These are phyloP conservation scores for Hemileccinum impolitum DNA, from an alignment of 768 basidiomycete genomes.

Conservation along the genomic window DNA sequence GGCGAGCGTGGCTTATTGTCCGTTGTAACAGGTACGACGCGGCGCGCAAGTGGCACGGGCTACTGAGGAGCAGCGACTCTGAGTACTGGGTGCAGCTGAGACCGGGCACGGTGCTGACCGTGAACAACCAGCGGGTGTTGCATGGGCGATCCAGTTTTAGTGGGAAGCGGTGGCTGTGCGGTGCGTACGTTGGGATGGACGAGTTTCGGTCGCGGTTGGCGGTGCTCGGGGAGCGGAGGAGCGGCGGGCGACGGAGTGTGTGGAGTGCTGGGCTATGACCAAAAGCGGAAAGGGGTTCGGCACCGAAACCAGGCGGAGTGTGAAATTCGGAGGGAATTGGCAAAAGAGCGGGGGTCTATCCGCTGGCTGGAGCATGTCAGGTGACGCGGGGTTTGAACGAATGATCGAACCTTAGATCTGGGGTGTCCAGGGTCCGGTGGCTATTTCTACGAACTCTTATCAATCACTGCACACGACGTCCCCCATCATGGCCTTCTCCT, in stretches of 20 bases:
- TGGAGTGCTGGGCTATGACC: constrained; percentile 56
- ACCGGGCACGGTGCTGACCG: constrained; percentile 86
- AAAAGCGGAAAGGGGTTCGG: constrained; percentile 11
- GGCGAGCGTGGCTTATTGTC: neutral
- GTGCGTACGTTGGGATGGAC: constrained; percentile 90
- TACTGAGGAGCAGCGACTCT: constrained; percentile 74
- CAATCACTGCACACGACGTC: neutral
- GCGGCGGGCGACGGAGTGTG: constrained; percentile 43
- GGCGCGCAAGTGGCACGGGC: constrained; percentile 70
- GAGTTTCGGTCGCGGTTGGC: constrained; percentile 82
- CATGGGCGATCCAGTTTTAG: constrained; percentile 92
- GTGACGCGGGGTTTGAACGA: constrained; percentile 16
- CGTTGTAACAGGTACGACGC: constrained; percentile 64
- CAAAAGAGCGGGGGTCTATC: constrained; percentile 17
- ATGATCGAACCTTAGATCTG: constrained; percentile 19
- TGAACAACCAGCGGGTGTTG: constrained; percentile 91
- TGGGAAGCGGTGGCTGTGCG: constrained; percentile 89
- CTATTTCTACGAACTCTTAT: constrained; percentile 17
- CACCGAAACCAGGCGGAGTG: constrained; percentile 17
- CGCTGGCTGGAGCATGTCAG: constrained; percentile 16
- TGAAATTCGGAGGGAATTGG: constrained; percentile 17
- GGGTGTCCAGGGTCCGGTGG: constrained; percentile 15
- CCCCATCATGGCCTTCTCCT: constrained; percentile 16
- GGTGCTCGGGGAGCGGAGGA: constrained; percentile 56
- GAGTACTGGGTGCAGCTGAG: constrained; percentile 91